Percentiles rank a stretch among this genome's conserved stretches.
These are phyloP conservation scores for Lupinus albus DNA, from an alignment of 306 rosid genomes.

Conservation along the genomic window DNA sequence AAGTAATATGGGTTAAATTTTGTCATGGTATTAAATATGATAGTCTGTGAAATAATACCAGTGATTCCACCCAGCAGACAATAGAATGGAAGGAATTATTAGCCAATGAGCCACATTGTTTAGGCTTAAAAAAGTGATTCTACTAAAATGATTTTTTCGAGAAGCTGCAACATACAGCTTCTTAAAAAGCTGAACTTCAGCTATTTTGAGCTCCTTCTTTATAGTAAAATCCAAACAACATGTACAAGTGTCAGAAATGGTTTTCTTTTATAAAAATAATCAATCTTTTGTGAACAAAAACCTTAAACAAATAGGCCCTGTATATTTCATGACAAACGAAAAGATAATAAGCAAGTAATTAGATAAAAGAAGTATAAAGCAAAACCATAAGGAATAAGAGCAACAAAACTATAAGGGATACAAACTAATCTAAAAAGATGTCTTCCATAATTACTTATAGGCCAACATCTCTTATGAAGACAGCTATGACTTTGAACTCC, in stretches of 20 bases:
- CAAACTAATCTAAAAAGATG: slow-evolving; percentile 17
- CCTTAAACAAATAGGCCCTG: not conserved
- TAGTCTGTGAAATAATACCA: not conserved
- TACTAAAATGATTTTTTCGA: too few relatives aligned
- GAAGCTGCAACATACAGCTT: too few relatives aligned
- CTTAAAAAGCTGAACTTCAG: too few relatives aligned
- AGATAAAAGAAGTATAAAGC: slow-evolving; percentile 17
- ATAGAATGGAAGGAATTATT: not conserved
- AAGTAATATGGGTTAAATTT: not conserved
- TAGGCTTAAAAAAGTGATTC: too few relatives aligned
- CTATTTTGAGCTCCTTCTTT: too few relatives aligned
- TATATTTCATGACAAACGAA: not conserved
- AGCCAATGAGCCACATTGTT: too few relatives aligned
- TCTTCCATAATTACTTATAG: not conserved
- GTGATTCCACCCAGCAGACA: not conserved
- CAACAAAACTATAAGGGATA: not conserved
- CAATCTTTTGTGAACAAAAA: too few relatives aligned
- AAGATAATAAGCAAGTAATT: not conserved
- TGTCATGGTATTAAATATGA: not conserved
- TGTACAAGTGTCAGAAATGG: too few relatives aligned
- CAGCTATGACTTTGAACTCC: slow-evolving; percentile 1
- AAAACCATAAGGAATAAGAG: not conserved
- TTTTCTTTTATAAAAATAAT: too few relatives aligned
- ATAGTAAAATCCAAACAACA: too few relatives aligned
- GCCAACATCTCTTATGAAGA: not conserved